A percentile compares a stretch with the other conserved stretches of the same genome.
These are phyloP conservation scores for Epichloe typhina DNA, from an alignment of 2,329 filamentous ascomycete species.

Conservation along the genomic window DNA sequence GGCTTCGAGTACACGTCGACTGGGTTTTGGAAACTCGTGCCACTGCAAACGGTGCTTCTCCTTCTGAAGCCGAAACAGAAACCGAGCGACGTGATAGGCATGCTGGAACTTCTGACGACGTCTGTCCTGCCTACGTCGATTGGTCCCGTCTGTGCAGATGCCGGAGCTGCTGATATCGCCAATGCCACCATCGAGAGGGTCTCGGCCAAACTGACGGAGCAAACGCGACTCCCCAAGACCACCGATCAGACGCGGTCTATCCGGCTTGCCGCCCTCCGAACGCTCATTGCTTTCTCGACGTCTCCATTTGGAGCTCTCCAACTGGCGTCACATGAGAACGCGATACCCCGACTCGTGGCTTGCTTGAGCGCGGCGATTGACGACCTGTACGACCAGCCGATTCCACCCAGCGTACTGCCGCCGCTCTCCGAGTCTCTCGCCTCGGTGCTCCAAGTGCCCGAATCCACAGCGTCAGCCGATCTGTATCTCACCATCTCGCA, in stretches of 20 bases:
- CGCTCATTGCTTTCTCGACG: conserved; percentile 46
- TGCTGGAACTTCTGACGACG: conserved; percentile 53
- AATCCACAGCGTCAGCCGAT: conserved; percentile 12
- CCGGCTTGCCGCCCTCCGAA: conserved; percentile 34
- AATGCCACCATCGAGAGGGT: conserved; percentile 46
- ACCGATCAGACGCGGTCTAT: conserved; percentile 28
- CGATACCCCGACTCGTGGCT: conserved; percentile 62
- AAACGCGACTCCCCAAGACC: conserved; percentile 26
- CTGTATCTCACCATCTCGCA: conserved; percentile 36
- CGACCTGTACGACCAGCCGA: conserved; percentile 50
- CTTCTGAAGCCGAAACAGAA: conserved; percentile 56
- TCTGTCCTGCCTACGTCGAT: conserved; percentile 51
- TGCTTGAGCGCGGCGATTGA: conserved; percentile 54
- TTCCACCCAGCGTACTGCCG: conserved; percentile 27
- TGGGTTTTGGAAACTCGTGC: conserved; percentile 55
- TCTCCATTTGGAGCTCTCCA: conserved; percentile 50
- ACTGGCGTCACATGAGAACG: conserved; percentile 54
- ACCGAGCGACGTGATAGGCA: conserved; percentile 46
- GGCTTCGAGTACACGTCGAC: conserved; percentile 18
- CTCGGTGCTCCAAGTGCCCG: conserved; percentile 4
- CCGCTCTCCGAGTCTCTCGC: conserved; percentile 8
- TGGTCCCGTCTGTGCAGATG: conserved; percentile 44
- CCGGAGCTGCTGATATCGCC: conserved; percentile 30
- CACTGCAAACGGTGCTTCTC: conserved; percentile 52
- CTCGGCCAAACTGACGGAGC: conserved; percentile 47